phyloP scores from a whole-genome alignment of 352 stramenopile species.

The Phytophthora meadii region DNA sequence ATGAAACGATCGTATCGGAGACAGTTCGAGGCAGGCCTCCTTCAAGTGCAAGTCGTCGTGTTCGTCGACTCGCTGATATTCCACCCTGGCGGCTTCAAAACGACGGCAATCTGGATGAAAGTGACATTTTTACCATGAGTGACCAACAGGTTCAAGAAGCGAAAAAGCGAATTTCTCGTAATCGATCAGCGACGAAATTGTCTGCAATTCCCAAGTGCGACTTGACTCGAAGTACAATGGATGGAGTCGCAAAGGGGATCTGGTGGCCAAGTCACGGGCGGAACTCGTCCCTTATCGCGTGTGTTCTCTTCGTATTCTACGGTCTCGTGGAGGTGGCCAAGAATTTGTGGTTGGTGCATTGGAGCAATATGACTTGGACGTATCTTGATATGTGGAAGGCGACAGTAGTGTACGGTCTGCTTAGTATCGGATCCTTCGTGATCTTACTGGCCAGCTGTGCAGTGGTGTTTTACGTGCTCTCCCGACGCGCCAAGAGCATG shows the following conservation, averaged over 20 bases:
- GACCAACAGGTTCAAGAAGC: slow-evolving; percentile 7
- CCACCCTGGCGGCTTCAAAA: slow-evolving; percentile 38
- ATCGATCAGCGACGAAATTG: slow-evolving; percentile 3
- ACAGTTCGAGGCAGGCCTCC: slow-evolving; percentile 17
- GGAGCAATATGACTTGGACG: slow-evolving; percentile 38
- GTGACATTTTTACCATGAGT: slow-evolving; percentile 21
- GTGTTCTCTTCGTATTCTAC: slow-evolving; percentile 34
- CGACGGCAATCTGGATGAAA: slow-evolving; percentile 5
- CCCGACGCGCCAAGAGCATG: slow-evolving; percentile 26
- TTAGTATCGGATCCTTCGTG: slow-evolving; percentile 37
- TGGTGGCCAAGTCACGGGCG: slow-evolving; percentile 28
- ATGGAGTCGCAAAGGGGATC: slow-evolving; percentile 26
- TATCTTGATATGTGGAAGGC: slow-evolving; percentile 38
- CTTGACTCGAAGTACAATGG: slow-evolving; percentile 29
- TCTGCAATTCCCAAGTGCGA: slow-evolving; percentile 8
- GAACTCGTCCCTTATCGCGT: slow-evolving; percentile 15
- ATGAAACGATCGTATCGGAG: slow-evolving; percentile 30
- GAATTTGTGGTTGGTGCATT: slow-evolving; percentile 49
- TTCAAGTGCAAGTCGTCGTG: slow-evolving; percentile 26
- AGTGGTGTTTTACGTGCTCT: slow-evolving; percentile 42
- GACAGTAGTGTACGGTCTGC: slow-evolving; percentile 34
- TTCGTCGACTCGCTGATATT: slow-evolving; percentile 39
- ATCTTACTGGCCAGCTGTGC: slow-evolving; percentile 31
- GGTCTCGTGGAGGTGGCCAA: slow-evolving; percentile 36
- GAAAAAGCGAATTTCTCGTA: slow-evolving; percentile 17